Percentiles rank a stretch among this genome's conserved stretches.
Evolutionary conservation across 345 rosid genomes (phyloP).

Genomic region (Arabidopsis suecica): DNA sequence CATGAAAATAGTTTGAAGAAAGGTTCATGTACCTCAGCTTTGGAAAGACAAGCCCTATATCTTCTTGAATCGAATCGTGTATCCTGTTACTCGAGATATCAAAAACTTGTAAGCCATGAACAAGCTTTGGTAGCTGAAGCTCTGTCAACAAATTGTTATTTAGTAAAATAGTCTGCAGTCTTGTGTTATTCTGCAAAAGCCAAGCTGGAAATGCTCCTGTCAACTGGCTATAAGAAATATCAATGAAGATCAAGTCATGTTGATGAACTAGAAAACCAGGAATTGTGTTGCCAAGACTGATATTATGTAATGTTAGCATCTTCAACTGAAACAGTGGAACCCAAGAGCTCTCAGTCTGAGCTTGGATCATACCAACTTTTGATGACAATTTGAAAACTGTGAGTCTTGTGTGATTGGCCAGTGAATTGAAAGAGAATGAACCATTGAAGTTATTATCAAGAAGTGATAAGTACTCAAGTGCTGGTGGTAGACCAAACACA

Average conservation of each 20-base stretch:
- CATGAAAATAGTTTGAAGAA: conserved; percentile 14
- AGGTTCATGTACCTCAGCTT: background rate
- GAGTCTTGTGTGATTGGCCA: conserved; percentile 33
- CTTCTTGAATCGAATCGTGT: background rate
- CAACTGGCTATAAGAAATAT: conserved; percentile 24
- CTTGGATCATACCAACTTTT: conserved; percentile 11
- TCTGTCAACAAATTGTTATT: conserved; percentile 9
- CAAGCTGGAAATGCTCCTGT: conserved; percentile 24
- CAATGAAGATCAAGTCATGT: background rate
- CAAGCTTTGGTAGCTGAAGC: conserved; percentile 25
- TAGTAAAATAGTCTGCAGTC: background rate
- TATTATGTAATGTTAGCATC: background rate
- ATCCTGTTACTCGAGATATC: conserved; percentile 30
- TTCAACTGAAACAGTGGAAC: conserved; percentile 33
- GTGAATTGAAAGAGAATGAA: conserved; percentile 11
- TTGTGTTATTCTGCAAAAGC: conserved; percentile 37
- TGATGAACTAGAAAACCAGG: conserved; percentile 25
- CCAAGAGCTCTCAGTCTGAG: conserved; percentile 15
- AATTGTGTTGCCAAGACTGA: background rate
- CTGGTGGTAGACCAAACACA: conserved; percentile 14
- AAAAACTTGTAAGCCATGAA: conserved; percentile 16
- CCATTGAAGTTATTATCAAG: conserved; percentile 22
- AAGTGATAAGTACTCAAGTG: conserved; percentile 30
- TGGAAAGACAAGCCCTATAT: conserved; percentile 26
- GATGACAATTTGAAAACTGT: conserved; percentile 12